Evolutionary conservation across 805 yeast species (phyloP).

Genomic region (Starmerella stigmatis): DNA sequence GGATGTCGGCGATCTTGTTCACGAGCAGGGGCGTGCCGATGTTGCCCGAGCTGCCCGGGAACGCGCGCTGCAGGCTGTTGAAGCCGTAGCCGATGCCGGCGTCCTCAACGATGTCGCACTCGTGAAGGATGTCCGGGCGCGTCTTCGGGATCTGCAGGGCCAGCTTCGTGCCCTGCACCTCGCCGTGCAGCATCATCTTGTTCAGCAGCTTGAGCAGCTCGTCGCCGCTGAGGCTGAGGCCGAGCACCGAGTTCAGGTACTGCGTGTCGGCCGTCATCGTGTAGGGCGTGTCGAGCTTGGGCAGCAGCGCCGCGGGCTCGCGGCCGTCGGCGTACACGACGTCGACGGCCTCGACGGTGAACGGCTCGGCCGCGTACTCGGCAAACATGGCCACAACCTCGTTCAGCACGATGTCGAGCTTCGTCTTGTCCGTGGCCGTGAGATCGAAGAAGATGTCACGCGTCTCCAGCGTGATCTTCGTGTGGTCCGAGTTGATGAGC

Average conservation of each 20-base stretch:
- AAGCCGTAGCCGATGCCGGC: constrained; percentile 95
- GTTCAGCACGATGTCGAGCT: constrained; percentile 84
- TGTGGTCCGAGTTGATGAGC: constrained; percentile 82
- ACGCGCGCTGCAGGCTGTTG: constrained; percentile 73
- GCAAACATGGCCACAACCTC: constrained; percentile 94
- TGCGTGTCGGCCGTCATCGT: constrained; percentile 59
- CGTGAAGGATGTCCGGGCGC: constrained; percentile 90
- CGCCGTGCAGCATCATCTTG: constrained; percentile 72
- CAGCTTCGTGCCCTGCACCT: constrained; percentile 39
- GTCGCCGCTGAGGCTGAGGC: constrained; percentile 58
- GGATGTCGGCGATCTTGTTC: constrained; percentile 81
- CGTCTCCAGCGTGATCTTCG: constrained; percentile 78
- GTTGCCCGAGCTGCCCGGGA: constrained; percentile 62
- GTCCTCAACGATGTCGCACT: constrained; percentile 97
- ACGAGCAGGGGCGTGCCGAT: constrained; percentile 83
- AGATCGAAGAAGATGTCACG: constrained; percentile 83
- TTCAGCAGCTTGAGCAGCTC: constrained; percentile 58
- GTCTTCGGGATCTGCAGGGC: constrained; percentile 74
- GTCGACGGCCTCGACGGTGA: constrained; percentile 82
- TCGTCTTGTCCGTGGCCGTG: constrained; percentile 91
- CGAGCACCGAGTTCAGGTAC: constrained; percentile 87
- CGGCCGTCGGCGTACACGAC: constrained; percentile 68
- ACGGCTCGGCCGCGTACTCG: constrained; percentile 68
- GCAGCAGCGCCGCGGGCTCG: constrained; percentile 49
- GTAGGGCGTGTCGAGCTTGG: constrained; percentile 55